Base-by-base conservation (phyloP, 2,329 filamentous ascomycete species). In the Diaporthe aspalathi region DNA sequence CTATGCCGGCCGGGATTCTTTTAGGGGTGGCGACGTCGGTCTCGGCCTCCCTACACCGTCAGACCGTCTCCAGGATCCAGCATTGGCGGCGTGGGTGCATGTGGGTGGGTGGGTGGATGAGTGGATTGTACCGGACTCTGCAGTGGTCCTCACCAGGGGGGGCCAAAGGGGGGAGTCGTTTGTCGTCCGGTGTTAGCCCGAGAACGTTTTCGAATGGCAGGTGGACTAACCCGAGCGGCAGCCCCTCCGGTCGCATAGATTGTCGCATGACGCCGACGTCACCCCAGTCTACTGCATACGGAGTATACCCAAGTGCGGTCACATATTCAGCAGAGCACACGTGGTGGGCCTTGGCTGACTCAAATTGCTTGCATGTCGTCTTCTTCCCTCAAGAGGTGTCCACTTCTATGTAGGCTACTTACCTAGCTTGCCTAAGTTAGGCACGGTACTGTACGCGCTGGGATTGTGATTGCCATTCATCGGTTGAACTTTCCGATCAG, bases 281-380 rank as follows among this genome's bases (percentile, higher is more conserved):
- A 63, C 43, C 57, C 43, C n/a, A n/a, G n/a, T n/a, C n/a, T n/a
- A n/a, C 32, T 35, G 9, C 32, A 35, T 35, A 35, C 9, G 32
- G 32, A 5, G 9, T 5, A 35, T 63, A 32, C 43, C 35, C 60
- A 63, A 49, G 60, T 63, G 60, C 43, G 40, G 27, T 20, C 43
- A 22, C 24, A 38, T 63, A 49, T 49, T 49, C 60, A 63, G 43
- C 60, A 63, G 43, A 35, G n/a, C 29, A 49, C 60, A 63, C 27
- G 60, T 49, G 60, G 60, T 63, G 60, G 60, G 45, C 29, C 60
- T 49, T 24, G 43, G 60, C 60, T 63, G 60, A 63, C 60, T 63
- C 57, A 63, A 49, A 35, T 7, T n/a, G 35, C 32, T 20, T 53
- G 27, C 0, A 17, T 35, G 32, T 35, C 5, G 32, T 35, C 9